A percentile compares a stretch with the other conserved stretches of the same genome.
These are phyloP conservation scores for Phylloporus scabripes DNA, from an alignment of 768 basidiomycete genomes.

Conservation along the genomic window DNA sequence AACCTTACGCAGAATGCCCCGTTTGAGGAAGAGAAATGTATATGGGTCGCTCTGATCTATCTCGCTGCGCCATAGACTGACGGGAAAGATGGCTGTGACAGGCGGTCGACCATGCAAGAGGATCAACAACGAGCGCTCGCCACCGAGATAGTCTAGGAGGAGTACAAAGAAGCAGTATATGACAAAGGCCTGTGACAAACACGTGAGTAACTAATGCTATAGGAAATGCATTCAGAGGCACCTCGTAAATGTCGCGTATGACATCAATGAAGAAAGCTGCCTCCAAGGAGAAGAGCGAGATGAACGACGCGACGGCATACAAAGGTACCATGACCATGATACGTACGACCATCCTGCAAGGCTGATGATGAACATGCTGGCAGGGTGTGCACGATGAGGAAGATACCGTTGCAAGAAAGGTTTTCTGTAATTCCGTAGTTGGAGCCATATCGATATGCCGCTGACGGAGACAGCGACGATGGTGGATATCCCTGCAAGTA, in stretches of 20 bases:
- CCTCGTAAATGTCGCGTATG: constrained; percentile 94
- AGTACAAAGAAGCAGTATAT: constrained; percentile 91
- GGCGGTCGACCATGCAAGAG: constrained; percentile 88
- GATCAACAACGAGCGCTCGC: constrained; percentile 89
- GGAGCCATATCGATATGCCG: constrained; percentile 68
- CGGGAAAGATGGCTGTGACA: constrained; percentile 81
- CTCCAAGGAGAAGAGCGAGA: constrained; percentile 89
- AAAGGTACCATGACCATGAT: constrained; percentile 98
- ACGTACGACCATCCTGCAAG: constrained; percentile 74
- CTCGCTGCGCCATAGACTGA: constrained; percentile 75
- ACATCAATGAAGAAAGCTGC: constrained; percentile 96
- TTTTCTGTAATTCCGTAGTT: constrained; percentile 83
- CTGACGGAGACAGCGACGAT: constrained; percentile 69
- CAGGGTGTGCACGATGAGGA: not conserved
- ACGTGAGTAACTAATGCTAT: not conserved
- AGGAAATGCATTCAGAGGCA: constrained; percentile 30
- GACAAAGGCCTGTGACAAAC: constrained; percentile 66
- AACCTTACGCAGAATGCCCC: constrained; percentile 81
- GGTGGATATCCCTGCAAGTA: constrained; percentile 58
- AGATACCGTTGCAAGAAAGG: constrained; percentile 69
- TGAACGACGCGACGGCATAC: constrained; percentile 85
- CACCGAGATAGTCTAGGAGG: constrained; percentile 80
- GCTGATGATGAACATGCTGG: constrained; percentile 4
- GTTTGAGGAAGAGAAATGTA: constrained; percentile 88
- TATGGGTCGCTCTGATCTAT: constrained; percentile 95